Evolutionary conservation across 2,329 filamentous ascomycete species (phyloP).

Genomic region (Ophiosphaerella korrae): DNA sequence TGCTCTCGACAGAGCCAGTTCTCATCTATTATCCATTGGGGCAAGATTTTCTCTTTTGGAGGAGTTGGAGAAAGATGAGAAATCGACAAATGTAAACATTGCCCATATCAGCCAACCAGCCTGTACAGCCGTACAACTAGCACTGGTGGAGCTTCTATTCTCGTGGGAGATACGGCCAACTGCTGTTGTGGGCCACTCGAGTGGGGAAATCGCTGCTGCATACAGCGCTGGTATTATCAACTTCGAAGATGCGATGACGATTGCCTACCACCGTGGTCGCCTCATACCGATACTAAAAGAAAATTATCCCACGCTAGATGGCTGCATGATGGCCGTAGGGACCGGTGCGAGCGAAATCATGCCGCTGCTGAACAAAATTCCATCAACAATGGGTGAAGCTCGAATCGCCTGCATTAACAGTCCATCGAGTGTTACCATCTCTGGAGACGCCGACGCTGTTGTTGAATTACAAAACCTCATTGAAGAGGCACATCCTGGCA

Average conservation of each 20-base stretch:
- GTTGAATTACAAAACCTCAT: conserved; percentile 40
- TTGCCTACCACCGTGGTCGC: conserved; percentile 34
- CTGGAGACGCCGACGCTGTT: conserved; percentile 52
- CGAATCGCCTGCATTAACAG: conserved; percentile 47
- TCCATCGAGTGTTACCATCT: conserved; percentile 51
- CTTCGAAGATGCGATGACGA: conserved; percentile 25
- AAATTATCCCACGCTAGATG: conserved; percentile 19
- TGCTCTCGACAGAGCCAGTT: conserved; percentile 4
- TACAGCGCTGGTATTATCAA: conserved; percentile 31
- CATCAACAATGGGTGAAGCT: conserved; percentile 9
- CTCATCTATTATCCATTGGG: conserved; percentile 2
- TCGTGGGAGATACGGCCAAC: conserved; percentile 31
- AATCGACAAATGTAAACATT: conserved; percentile 20
- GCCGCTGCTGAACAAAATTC: conserved; percentile 18
- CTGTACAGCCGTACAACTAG: conserved; percentile 38
- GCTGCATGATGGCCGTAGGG: conserved; percentile 32
- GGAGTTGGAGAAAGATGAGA: conserved; percentile 27
- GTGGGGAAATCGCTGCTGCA: conserved; percentile 39
- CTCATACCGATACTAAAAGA: conserved; percentile 26
- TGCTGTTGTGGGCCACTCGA: conserved; percentile 37
- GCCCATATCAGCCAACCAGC: conserved; percentile 33
- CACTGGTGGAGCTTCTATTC: conserved; percentile 28
- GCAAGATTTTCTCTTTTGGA: conserved; percentile 15
- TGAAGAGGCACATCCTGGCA: conserved; percentile 39
- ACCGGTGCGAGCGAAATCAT: conserved; percentile 16